These are phyloP conservation scores for Sherardia arvensis DNA, from an alignment of 257 asterid genomes.

Conservation along the genomic window DNA sequence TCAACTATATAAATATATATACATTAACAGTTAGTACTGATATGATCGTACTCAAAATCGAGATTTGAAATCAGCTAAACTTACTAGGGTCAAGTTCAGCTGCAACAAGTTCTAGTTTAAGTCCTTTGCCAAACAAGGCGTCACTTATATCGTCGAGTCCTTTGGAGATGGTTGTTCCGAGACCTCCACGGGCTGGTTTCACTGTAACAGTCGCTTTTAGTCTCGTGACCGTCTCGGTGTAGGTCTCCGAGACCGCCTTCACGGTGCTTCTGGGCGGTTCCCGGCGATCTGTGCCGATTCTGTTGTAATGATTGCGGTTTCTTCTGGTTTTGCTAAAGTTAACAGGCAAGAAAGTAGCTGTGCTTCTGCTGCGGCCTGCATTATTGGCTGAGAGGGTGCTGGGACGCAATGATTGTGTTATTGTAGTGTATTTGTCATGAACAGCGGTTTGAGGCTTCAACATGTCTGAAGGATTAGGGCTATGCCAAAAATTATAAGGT, in stretches of 20 bases:
- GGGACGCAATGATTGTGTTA: slow-evolving; percentile 14
- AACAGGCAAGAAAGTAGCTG: neutral
- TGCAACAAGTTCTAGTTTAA: slow-evolving; percentile 17
- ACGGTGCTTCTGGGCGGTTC: slow-evolving; percentile 2
- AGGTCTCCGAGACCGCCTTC: slow-evolving; percentile 17
- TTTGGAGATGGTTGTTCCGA: slow-evolving; percentile 1
- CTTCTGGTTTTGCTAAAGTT: neutral
- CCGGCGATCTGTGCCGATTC: neutral
- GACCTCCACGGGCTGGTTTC: slow-evolving; percentile 32
- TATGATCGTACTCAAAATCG: too few relatives aligned
- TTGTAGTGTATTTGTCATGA: slow-evolving; percentile 6
- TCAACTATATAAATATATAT: too few relatives aligned
- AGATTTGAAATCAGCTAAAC: too few relatives aligned
- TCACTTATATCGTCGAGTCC: slow-evolving; percentile 16
- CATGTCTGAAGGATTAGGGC: too few relatives aligned
- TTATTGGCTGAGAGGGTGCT: neutral
- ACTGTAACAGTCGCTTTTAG: slow-evolving; percentile 38
- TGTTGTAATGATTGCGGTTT: neutral
- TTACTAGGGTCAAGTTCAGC: slow-evolving; percentile 31
- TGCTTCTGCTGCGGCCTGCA: neutral
- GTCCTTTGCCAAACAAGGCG: slow-evolving; percentile 14
- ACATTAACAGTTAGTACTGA: neutral
- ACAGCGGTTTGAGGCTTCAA: slow-evolving; percentile 1
- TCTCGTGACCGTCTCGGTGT: slow-evolving; percentile 12
- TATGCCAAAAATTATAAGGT: too few relatives aligned